Evolutionary conservation across 176 grass and related monocot genomes (phyloP).

Genomic region (Cymbopogon citratus): DNA sequence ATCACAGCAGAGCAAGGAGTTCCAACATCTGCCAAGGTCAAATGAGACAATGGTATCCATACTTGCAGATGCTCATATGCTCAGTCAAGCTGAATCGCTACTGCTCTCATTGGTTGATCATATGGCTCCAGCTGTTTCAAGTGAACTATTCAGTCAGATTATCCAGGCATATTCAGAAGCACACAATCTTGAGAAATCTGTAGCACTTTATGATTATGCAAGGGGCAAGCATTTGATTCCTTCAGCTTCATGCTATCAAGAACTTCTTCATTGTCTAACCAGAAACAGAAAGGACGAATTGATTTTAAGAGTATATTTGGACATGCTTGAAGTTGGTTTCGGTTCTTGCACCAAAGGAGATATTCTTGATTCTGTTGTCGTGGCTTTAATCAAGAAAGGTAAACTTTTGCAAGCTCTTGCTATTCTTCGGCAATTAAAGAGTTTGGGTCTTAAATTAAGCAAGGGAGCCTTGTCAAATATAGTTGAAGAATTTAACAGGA

Average conservation of each 20-base stretch:
- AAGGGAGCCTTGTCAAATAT: conserved; percentile 44
- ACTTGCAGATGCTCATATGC: conserved; percentile 61
- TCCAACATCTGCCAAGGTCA: conserved; percentile 66
- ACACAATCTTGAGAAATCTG: conserved; percentile 46
- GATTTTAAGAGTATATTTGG: conserved; percentile 64
- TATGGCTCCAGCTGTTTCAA: conserved; percentile 22
- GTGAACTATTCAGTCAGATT: conserved; percentile 44
- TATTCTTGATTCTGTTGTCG: conserved; percentile 57
- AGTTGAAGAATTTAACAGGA: conserved; percentile 62
- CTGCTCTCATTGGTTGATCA: conserved; percentile 39
- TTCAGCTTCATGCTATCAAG: conserved; percentile 53
- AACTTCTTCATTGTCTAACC: conserved; percentile 59
- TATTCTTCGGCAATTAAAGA: conserved; percentile 58
- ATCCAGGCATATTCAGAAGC: conserved; percentile 45
- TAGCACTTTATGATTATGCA: conserved; percentile 57
- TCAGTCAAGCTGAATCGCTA: conserved; percentile 67
- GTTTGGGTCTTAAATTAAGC: conserved; percentile 41
- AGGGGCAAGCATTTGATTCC: conserved; percentile 44
- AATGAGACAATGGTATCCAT: conserved; percentile 68
- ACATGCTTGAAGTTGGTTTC: conserved; percentile 80
- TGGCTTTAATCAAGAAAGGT: conserved; percentile 34
- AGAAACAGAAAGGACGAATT: conserved; percentile 43
- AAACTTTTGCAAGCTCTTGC: conserved; percentile 47
- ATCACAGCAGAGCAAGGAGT: conserved; percentile 42
- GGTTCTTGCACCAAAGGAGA: conserved; percentile 45